These are phyloP conservation scores for Pugionium cornutum DNA, from an alignment of 345 rosid species.

Conservation along the genomic window DNA sequence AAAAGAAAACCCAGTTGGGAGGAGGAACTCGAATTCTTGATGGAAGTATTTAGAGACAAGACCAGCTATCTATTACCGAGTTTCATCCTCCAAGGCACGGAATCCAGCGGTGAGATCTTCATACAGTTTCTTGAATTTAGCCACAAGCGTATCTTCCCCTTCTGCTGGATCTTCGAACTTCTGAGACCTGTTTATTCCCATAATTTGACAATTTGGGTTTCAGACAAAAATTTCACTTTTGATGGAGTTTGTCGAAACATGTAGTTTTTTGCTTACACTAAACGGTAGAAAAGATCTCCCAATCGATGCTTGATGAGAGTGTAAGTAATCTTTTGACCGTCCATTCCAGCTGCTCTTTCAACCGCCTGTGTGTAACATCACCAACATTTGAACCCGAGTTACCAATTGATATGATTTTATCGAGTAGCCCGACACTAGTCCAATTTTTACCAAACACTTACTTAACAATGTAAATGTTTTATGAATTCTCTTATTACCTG, in stretches of 20 bases:
- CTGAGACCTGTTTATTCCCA: constrained; percentile 68
- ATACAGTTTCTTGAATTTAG: constrained; percentile 74
- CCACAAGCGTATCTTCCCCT: constrained; percentile 87
- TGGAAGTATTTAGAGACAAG: not conserved
- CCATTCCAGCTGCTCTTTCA: constrained; percentile 98
- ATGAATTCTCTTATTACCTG: constrained; percentile 56
- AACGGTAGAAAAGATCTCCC: constrained; percentile 94
- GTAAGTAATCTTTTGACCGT: constrained; percentile 95
- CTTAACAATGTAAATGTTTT: not conserved
- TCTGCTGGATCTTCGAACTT: constrained; percentile 99
- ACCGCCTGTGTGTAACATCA: constrained; percentile 62
- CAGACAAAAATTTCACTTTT: constrained; percentile 8
- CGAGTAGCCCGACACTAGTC: not conserved
- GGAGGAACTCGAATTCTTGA: not conserved
- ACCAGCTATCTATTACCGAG: constrained; percentile 53
- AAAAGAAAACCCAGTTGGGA: constrained; percentile 24
- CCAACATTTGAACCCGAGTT: constrained; percentile 4
- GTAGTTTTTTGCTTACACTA: constrained; percentile 62
- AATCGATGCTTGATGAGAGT: constrained; percentile 87
- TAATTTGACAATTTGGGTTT: not conserved
- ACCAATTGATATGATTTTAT: not conserved
- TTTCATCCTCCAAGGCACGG: constrained; percentile 95
- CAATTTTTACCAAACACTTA: not conserved
- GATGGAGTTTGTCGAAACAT: not conserved
- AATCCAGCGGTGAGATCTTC: constrained; percentile 92